Evolutionary conservation across 1,284 basidiomycete genomes (phyloP), one percentile per base, ranked within the genome.

Genomic region (Ustilago sp.): DNA sequence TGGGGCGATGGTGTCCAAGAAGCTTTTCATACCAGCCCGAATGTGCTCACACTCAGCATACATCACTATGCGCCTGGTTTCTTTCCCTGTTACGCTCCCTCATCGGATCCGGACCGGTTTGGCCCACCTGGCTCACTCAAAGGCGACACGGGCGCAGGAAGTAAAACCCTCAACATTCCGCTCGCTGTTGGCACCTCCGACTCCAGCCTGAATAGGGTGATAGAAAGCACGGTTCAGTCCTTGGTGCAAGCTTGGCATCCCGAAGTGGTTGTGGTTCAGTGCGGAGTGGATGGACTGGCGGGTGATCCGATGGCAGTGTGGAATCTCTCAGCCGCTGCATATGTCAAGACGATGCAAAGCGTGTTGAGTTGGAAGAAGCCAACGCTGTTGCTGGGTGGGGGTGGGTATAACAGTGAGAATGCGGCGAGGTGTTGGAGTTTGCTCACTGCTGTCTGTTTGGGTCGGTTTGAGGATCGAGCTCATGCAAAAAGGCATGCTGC

Each of bases 41-140:
- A 71, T 51, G 77, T 79, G 1, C 47, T 79, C 8, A 95, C 93
- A 1, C 85, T 96, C 41, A 95, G 93, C 32, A 88, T 96, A 17
- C 95, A 98, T 82, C 92, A 95, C 75, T 85, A 91, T 3, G 88
- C 92, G 0, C 91, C 91, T 0, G 92, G 93, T 0, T 97, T 96
- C 88, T 97, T 93, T 83, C 94, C 95, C 0, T 84, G 89, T 68
- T 63, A 64, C 52, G 38, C 75, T 0, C 36, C 68, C 2, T 61
- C 71, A 32, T 19, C 67, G 34, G 39, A 84, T 62, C 77, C 56
- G 45, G 64, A 63, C 0, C 56, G 59, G 2, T 68, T 51, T 39
- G 63, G 62, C 7, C 63, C 77, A 0, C 70, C 77, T 2, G 77
- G 77, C n/a, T 70, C 76, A 35, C 55, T 72, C 28, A 36, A 59